Evolutionary conservation across 2,329 filamentous ascomycete genomes (phyloP), one percentile per base, ranked within the genome.

Genomic region (Parafenestella ontariensis): DNA sequence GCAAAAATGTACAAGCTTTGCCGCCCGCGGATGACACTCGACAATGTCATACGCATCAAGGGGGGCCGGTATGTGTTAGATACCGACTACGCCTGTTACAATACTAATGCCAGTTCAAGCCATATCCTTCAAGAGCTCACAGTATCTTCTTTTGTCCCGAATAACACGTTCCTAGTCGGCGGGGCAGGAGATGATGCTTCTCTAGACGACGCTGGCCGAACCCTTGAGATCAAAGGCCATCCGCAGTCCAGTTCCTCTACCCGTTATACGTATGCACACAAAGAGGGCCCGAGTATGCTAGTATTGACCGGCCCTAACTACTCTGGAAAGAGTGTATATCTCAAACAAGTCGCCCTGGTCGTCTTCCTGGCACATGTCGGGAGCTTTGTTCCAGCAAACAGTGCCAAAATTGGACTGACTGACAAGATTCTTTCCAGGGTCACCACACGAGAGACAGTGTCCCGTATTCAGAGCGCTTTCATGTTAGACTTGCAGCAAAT

Each of bases 251-350:
- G 43, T 31, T 56, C 58, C 20, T 46, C 55, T 7, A 34, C 21
- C 13, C 46, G 24, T 7, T 45, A 41, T 42, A 40, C 49, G n/a
- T 26, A 52, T 20, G 15, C 54, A 62, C 37, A 43, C 10, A 39
- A 54, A 5, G 61, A 74, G 4, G 71, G 70, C 2, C 87, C 90
- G 11, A 91, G 85, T 60, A 89, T 92, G 77, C 73, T 97, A 11
- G 79, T 97, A 5, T 76, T 99, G 66, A 98, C 95, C 0, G 95
- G 95, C 0, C 93, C 95, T 4, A 99, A 99, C 65, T 96, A 95
- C 72, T 98, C 95, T 0, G 95, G 95, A 0, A 99, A 99, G 75
- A 98, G 92, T 64, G 86, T 98, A 0, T 98, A 96, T 74, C 83
- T 98, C 70, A 99, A 96, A 74, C 94, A 99, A 73, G 86, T 91